Evolutionary conservation across 2,329 filamentous ascomycete species (phyloP).

Genomic region (Blastomyces percursus): DNA sequence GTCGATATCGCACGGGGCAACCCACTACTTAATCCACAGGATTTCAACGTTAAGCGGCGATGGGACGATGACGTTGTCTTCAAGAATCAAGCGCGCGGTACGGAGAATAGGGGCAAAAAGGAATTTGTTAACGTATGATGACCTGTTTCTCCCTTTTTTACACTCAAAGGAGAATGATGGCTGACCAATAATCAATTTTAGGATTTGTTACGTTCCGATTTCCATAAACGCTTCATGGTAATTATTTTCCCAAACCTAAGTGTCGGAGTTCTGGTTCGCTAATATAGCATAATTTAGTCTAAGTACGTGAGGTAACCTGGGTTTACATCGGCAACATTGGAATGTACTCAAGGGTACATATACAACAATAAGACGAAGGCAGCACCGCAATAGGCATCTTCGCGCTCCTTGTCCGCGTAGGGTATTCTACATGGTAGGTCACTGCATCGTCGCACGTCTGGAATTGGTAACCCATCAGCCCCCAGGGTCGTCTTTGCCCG

Average conservation of each 20-base stretch:
- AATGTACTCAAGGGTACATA: not conserved
- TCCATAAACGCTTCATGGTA: slow-evolving; percentile 91
- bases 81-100: slow-evolving; percentile 94
- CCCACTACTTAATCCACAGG: slow-evolving; percentile 74
- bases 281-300: not conserved
- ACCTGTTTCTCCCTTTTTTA: not conserved
- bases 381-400: not conserved
- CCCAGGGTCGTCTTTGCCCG: not conserved
- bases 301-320: slow-evolving; percentile 5
- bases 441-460: too few species aligned
- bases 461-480: not conserved
- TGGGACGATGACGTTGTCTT: slow-evolving; percentile 99
- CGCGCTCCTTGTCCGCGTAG: not conserved
- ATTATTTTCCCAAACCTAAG: not conserved
- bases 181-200: slow-evolving; percentile 25
- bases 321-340: not conserved
- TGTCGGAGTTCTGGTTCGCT: not conserved
- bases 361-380: not conserved
- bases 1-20: slow-evolving; percentile 86
- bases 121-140: slow-evolving; percentile 83
- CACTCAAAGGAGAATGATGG: slow-evolving; percentile 6
- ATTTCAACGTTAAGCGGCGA: slow-evolving; percentile 73
- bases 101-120: slow-evolving; percentile 82
- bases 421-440: not conserved
- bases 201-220: slow-evolving; percentile 87